Base-by-base conservation (phyloP, 2,329 filamentous ascomycete species). In the Pseudocercospora ulei region DNA sequence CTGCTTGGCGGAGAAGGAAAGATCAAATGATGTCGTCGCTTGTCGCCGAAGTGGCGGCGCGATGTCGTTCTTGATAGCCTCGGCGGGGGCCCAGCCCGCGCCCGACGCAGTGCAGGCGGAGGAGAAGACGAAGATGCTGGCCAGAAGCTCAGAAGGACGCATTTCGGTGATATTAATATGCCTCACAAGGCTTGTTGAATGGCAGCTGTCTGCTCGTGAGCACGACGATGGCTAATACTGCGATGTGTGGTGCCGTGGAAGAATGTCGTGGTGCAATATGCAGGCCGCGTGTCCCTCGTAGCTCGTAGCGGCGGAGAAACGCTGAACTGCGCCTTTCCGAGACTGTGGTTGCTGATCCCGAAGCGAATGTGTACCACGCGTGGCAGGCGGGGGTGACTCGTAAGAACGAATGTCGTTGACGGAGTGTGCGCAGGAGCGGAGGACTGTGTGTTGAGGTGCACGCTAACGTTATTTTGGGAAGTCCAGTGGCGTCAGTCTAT, bases 61-160 rank as follows among this genome's bases (percentile, higher is more conserved):
- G 29, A 56, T 44, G 8, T 53, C 54, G 34, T 54, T 46, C 38
- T 56, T 48, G 25, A 52, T 35, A 16, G 49, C 48, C 23, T 56
- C 48, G 14, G 54, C 35, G 17, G 48, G 46, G 12, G 49, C 47
- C 46, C 50, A 54, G 46, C 39, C 49, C 19, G 48, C 50, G 14
- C 52, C 49, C 47, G 51, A 56, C 11, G 56, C 56, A 31, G 54
- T 48, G 20, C 53, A 53, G 30, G 56, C 45, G 20, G 57, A 45
- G 13, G 57, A 49, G 43, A 59, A 49, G 17, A 60, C 47, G 37
- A 57, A 45, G 30, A 53, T 46, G 25, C 56, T 46, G 19, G 59
- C 49, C 29, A 61, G 43, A 29, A 60, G 29, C 29, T 52, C 46
- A 22, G 56, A 48, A 25, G 58, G 52, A 47, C 58, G 55, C 59